Evolutionary conservation across 441 rosid genomes (phyloP).

Genomic region (Brassica hybrid): DNA sequence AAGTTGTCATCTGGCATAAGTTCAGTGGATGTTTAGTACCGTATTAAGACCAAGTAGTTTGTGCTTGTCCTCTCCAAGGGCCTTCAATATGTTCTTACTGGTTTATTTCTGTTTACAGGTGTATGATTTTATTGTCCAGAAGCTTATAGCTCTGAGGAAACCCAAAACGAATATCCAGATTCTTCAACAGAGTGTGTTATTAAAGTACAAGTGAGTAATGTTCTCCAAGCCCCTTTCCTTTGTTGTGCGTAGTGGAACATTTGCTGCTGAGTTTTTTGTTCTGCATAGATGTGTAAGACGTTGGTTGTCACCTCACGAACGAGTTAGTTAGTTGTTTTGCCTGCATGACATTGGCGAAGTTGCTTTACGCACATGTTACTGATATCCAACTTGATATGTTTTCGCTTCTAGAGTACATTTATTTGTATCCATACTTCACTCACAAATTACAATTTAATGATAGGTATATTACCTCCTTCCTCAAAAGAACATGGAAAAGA

Average conservation of each 20-base stretch:
- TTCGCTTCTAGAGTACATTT: constrained; percentile 16
- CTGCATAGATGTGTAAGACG: constrained; percentile 15
- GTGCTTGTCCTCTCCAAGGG: neutral
- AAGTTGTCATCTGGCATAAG: constrained; percentile 13
- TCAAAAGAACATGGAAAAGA: constrained; percentile 93
- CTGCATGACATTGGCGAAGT: constrained; percentile 3
- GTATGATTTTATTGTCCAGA: constrained; percentile 97
- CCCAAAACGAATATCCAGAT: constrained; percentile 99
- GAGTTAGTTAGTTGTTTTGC: constrained; percentile 6
- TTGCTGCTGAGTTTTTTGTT: constrained; percentile 2
- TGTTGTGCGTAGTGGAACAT: constrained; percentile 14
- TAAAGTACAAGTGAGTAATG: constrained; percentile 87
- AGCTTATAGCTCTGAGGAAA: constrained; percentile 95
- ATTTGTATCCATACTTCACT: constrained; percentile 15
- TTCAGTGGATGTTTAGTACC: neutral
- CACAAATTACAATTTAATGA: constrained; percentile 22
- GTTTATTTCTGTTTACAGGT: constrained; percentile 53
- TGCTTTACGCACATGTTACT: constrained; percentile 11
- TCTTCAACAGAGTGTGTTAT: constrained; percentile 97
- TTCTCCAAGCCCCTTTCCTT: constrained; percentile 15
- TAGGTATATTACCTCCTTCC: constrained; percentile 88
- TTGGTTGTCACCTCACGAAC: constrained; percentile 16
- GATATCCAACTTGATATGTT: constrained; percentile 19
- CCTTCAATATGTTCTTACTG: no score
- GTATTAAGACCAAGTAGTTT: neutral